Base-by-base conservation (phyloP, 805 yeast species). In the Limtongia smithiae region DNA sequence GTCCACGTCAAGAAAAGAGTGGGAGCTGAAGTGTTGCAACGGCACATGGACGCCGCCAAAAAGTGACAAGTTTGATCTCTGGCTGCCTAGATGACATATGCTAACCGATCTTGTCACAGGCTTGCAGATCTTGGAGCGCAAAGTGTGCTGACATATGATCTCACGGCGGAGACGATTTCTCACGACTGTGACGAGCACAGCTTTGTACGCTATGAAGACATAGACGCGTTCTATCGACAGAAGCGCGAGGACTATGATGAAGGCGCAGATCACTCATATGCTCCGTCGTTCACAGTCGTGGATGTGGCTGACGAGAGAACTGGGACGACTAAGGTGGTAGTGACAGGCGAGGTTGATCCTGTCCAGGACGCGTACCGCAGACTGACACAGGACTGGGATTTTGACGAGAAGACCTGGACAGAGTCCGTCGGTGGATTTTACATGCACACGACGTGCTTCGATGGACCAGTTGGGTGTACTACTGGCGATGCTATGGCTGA, bases 351-450 rank as follows among this genome's bases (percentile, higher is more conserved):
- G 7, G 45, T 36, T 7, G 55, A 47, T 27, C 55, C 55, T 2
- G 24, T 51, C 5, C 32, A 43, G 27, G 48, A 46, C 34, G 37
- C 52, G 25, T 47, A 47, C 30, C 35, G 30, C 20, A 36, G 15
- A 20, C 28, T 51, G 20, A 47, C 52, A 14, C 52, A 52, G 5
- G 55, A 51, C 24, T 43, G 32, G 24, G 28, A n/a, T 20, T 44
- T 48, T 44, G 38, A 38, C 34, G 41, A 35, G 30, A 39, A 22
- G 4, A n/a, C n/a, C n/a, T 36, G 11, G 9, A 37, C n/a, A 18
- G 27, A 39, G 24, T 25, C 17, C 22, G 27, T 46, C 32, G 41
- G 41, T 8, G 41, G 35, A 3, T 8, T 21, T 1, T 33, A 27
- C 37, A 37, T 48, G 44, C 14, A 24, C 24, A 37, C 17, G n/a